A percentile compares a stretch with the other conserved stretches of the same genome.
phyloP scores from a whole-genome alignment of 805 yeast genomes.

The Maudiozyma bulderi region DNA sequence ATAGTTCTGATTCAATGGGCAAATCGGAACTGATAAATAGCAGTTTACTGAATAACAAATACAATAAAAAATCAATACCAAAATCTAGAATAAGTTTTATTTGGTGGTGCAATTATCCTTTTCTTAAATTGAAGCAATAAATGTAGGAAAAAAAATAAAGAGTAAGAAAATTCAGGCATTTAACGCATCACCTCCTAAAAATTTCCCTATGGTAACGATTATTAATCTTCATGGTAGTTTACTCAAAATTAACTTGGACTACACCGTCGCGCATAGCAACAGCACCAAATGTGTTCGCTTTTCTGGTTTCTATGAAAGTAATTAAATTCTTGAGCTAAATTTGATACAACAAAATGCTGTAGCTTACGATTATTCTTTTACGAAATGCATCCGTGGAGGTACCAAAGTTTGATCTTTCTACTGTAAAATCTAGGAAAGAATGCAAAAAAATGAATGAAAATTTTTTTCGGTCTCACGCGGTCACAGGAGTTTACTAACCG shows the following conservation, averaged over 20 bases:
- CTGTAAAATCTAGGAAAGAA: too few relatives aligned
- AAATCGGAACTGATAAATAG: too few relatives aligned
- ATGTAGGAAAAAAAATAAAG: background rate
- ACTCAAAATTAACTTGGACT: background rate
- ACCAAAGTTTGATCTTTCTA: too few relatives aligned
- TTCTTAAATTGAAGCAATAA: background rate
- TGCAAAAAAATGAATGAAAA: too few relatives aligned
- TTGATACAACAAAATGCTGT: too few relatives aligned
- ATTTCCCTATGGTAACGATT: background rate
- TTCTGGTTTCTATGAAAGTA: conserved; percentile 1
- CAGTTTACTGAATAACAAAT: background rate
- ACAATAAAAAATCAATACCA: background rate
- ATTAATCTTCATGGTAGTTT: background rate
- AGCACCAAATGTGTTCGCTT: background rate
- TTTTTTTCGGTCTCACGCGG: too few relatives aligned
- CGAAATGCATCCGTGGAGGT: too few relatives aligned
- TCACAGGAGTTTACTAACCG: too few relatives aligned
- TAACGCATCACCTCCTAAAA: background rate
- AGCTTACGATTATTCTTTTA: too few relatives aligned
- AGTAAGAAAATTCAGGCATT: too few relatives aligned
- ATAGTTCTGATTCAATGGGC: too few relatives aligned
- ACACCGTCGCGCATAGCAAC: conserved; percentile 3
- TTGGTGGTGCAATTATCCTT: background rate
- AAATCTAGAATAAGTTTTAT: background rate
- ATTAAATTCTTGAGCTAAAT: too few relatives aligned